phyloP scores from a whole-genome alignment of 2,329 filamentous ascomycete species.

The Calonectria crousiana region DNA sequence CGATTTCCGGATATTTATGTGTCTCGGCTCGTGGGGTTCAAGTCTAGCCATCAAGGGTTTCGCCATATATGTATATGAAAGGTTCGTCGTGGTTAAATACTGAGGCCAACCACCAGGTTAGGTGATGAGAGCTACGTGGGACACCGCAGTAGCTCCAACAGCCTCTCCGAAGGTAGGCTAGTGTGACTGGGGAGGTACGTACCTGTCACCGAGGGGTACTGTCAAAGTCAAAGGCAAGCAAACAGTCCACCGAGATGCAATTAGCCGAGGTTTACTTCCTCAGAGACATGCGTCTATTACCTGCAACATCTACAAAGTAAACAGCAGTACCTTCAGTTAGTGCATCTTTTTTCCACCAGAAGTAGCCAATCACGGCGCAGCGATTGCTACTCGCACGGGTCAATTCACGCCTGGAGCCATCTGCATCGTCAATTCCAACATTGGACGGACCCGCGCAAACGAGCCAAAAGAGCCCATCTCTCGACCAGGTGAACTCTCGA shows the following conservation, averaged over 20 bases:
- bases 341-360: conserved; percentile 3
- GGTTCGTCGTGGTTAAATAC: not conserved
- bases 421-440: conserved; percentile 40
- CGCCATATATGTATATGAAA: not conserved
- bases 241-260: not conserved
- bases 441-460: conserved; percentile 39
- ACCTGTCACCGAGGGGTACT: not conserved
- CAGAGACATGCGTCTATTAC: not conserved
- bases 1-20: not conserved
- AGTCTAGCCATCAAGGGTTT: not conserved
- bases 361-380: conserved; percentile 34
- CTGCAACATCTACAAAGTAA: not conserved
- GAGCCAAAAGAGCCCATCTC: conserved; percentile 32
- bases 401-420: conserved; percentile 39
- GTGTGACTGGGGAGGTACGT: not conserved
- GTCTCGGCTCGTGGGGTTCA: not conserved
- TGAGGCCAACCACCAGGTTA: conserved; percentile 10
- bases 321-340: conserved; percentile 30
- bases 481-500: conserved; percentile 41
- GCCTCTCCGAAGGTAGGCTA: not conserved
- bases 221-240: not conserved
- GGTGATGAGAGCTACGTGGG: conserved; percentile 11
- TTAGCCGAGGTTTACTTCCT: conserved; percentile 2
- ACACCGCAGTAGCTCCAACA: conserved; percentile 11
- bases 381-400: conserved; percentile 45